Evolutionary conservation across 768 basidiomycete genomes (phyloP), one percentile per base, ranked within the genome.

Genomic region (Lenzites betulinus): DNA sequence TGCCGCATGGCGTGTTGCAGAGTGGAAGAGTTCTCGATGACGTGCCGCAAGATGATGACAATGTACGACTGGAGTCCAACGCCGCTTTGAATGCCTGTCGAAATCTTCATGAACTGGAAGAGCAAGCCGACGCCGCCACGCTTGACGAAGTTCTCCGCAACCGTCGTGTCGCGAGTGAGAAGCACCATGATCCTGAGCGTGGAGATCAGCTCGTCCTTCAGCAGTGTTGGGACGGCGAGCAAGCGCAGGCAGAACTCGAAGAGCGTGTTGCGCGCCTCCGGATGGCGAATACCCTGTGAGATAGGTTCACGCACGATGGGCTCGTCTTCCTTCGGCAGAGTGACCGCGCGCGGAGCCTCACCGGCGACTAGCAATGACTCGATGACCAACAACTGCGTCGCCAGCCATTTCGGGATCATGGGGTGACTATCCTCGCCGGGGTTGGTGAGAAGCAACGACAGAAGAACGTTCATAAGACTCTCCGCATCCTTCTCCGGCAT

Each of bases 21-120:
- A 8, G 81, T 82, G 2, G 75, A 69, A 2, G 79, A 67, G 64
- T 95, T 92, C 74, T 99, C 97, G 50, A 95, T 84, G 53, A 93
- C 75, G 70, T 99, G 97, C 7, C 97, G 89, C n/a, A 98, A 78
- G 62, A 98, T 90, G 67, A 89, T 90, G 42, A 88, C 86, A 54
- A 94, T 83, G 71, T 94, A 93, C 0, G 90, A 86, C 47, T 93
- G 92, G 64, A 87, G 89, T 20, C 89, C 87, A 28, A 79, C 73
- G 11, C 71, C 68, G 23, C 70, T 70, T 2, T 74, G 62, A 9
- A 87, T 84, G 16, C 87, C 80, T 0, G 85, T 77, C 5, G 80
- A 76, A 18, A 78, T 75, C 64, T 84, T 83, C 65, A 95, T 78
- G 30, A 87, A 83, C 54, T 81, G 79, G 75, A 96, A 87, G 20